Base-by-base conservation (phyloP, 768 basidiomycete genomes). In the Mrakia blollopis region DNA sequence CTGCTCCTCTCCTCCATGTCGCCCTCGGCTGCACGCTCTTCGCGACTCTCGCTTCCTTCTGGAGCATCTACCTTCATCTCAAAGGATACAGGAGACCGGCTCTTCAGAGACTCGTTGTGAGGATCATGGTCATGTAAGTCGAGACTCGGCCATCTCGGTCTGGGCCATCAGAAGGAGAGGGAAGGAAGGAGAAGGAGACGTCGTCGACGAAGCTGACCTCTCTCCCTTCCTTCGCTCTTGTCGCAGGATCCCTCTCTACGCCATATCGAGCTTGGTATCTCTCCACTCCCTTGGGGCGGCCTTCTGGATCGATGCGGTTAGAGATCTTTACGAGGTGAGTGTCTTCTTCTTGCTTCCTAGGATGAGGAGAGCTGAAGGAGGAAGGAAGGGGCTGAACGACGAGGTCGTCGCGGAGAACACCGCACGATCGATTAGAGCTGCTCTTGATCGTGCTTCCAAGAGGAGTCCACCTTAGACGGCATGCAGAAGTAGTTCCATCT, bases 271-370 rank as follows among this genome's bases (percentile, higher is more conserved):
- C 5, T 86, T 98, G 80, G 93, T 98, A 78, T 93, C 96, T 0
- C 86, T 99, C 57, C 93, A 94, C 85, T 97, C 94, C 0, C 86
- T 98, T 74, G 91, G 96, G 82, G 93, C 92, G 2, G 97, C 97
- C 0, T 98, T 98, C 85, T 90, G 97, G 78, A 95, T 99, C 78
- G 97, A 99, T 82, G 93, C 89, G 23, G 86, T 98, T 78, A 88
- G 97, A 61, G 97, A 98, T 83, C 88, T 99, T 23, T 99, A 99
- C 83, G 97, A 99, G 88, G 94, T 93, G 78, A 77, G 88, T 82
- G 8, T 37, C n/a, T 41, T 10, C 18, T n/a, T 37, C 35, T 18
- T n/a, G 18, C 10, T 25, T 32, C 65, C n/a, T n/a, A n/a, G 25
- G 18, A 0, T 25, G 57, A 25, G n/a, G 57, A 44, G 65, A 68